A percentile compares a stretch with the other conserved stretches of the same genome.
These are phyloP conservation scores for Cyclotella cryptica DNA, from an alignment of 108 stramenopile species.

Conservation along the genomic window DNA sequence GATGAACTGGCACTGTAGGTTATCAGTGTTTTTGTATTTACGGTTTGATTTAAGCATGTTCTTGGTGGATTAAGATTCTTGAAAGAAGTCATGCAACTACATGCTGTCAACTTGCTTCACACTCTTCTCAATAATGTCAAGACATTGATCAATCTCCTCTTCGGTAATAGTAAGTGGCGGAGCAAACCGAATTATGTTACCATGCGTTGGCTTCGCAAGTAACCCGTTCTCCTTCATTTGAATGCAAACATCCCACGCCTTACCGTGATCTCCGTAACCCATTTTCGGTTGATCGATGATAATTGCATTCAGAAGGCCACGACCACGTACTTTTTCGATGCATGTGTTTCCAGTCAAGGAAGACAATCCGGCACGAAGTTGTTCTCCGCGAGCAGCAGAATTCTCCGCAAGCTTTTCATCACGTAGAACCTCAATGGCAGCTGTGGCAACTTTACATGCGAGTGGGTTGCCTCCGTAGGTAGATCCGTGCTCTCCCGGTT, in stretches of 20 bases:
- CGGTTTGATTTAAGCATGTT: neutral
- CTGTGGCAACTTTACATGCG: slow-evolving; percentile 97
- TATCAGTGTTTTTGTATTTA: neutral
- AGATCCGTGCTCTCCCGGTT: slow-evolving; percentile 98
- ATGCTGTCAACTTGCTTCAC: slow-evolving; percentile 58
- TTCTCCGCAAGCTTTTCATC: slow-evolving; percentile 96
- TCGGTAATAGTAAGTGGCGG: slow-evolving; percentile 96
- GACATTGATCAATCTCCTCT: slow-evolving; percentile 83
- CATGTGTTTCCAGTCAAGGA: slow-evolving; percentile 65
- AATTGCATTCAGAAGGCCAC: slow-evolving; percentile 97
- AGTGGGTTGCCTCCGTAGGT: slow-evolving; percentile 99
- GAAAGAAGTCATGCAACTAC: neutral
- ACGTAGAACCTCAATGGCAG: slow-evolving; percentile 93
- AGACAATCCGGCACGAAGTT: slow-evolving; percentile 82
- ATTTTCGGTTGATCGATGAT: slow-evolving; percentile 94
- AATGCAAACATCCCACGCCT: slow-evolving; percentile 94
- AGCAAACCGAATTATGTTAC: slow-evolving; percentile 98
- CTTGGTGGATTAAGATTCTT: neutral
- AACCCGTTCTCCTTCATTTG: slow-evolving; percentile 92
- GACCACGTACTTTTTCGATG: slow-evolving; percentile 89
- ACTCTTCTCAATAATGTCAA: slow-evolving; percentile 87
- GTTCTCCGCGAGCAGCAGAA: slow-evolving; percentile 85
- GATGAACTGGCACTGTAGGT: neutral
- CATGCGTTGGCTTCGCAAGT: slow-evolving; percentile 99
- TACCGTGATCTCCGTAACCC: slow-evolving; percentile 85